Base-by-base conservation (phyloP, 73 alveolate species). In the Blepharisma stoltei region DNA sequence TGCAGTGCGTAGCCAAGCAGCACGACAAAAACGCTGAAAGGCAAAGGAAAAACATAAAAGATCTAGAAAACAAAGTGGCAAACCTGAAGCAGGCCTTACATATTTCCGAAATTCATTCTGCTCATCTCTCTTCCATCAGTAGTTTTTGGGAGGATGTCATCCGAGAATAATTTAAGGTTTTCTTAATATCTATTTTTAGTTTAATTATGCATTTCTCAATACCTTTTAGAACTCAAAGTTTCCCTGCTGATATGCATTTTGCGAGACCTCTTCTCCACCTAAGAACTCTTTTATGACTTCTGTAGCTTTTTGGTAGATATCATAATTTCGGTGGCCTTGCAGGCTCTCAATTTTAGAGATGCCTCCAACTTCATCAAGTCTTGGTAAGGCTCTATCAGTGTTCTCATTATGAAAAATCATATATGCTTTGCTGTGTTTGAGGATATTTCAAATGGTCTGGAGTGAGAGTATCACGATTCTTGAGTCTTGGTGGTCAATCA, bases 1-100 rank as follows among this genome's bases (percentile, higher is more conserved):
- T 60, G 18, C 73, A 60, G 23, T 9, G 73, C 14, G 73, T 60
- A 14, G 73, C 73, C 73, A 11, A 20, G 46, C 73, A 60, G 23
- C 73, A 60, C 2, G 73, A 60, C 14, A n/a, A 38, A 20, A 38
- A 60, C 2, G 73, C 73, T 14, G 18, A 25, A 14, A n/a, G 73
- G 14, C 14, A 25, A 25, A 14, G 37, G 73, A 18, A 14, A 9
- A n/a, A 60, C 2, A 60, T 38, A 18, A 14, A 60, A 25, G 73
- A 14, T 2, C 45, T 18, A 1, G 48, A 60, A 25, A 25, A 14
- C 18, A 38, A 60, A 25, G 45, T 60, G 37, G 0, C 14, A 2
- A 14, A 38, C 14, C 45, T 60, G 45, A 60, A 60, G 23, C 38
- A 8, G 18, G 73, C 73, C 18, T 38, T 60, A 38, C n/a, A 60